A percentile compares a stretch with the other conserved stretches of the same genome.
Conservation (phyloP, 164 flowering plant genomes). For the Magnolia changhungtana region DNA sequence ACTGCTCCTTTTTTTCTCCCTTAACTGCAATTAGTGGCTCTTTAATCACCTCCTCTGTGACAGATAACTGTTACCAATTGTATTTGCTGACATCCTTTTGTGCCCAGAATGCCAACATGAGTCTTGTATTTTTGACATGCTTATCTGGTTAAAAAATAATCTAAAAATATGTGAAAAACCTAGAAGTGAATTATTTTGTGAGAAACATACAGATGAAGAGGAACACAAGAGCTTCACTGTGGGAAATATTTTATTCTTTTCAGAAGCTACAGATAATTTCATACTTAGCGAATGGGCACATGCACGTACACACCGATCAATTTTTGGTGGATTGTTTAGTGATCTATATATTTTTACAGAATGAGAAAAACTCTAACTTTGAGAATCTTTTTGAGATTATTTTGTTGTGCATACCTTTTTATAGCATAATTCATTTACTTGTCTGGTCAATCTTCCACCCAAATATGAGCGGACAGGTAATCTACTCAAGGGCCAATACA, state of each 20-base stretch:
- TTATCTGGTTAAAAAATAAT: not conserved
- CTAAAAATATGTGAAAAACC: not conserved
- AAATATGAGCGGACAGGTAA: not conserved
- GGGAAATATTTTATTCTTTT: not conserved
- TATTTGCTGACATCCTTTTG: not conserved
- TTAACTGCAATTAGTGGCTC: not conserved
- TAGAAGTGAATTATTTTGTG: not conserved
- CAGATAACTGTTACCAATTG: not conserved
- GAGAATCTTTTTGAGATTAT: not conserved
- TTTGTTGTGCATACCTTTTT: not conserved
- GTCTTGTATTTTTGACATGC: too few species aligned
- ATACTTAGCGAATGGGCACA: not conserved
- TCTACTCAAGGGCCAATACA: not conserved
- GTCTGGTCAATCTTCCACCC: not conserved
- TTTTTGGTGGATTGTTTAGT: not conserved
- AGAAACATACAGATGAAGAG: not conserved
- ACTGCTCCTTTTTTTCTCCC: not conserved
- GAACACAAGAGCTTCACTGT: not conserved
- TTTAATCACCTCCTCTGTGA: not conserved
- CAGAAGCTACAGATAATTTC: not conserved
- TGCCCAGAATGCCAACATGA: not conserved
- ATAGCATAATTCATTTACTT: not conserved
- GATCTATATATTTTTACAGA: not conserved
- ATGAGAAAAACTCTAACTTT: not conserved
- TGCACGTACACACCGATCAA: too few species aligned